Conservation (phyloP, 805 yeast species). For the Sugiyamaella chiloensis region DNA sequence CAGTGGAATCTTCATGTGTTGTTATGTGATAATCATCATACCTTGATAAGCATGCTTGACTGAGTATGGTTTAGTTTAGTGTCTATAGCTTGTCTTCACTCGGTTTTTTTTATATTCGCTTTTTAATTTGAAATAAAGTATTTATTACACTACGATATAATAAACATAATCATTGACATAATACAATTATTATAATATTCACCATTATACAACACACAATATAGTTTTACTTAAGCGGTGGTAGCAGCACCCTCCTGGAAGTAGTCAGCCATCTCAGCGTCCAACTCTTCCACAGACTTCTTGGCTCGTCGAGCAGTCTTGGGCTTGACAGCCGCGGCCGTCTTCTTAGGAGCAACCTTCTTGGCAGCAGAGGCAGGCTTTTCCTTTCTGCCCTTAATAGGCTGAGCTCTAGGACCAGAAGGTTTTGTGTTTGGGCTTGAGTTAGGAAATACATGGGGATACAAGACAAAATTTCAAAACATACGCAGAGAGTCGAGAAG, state of each 20-base stretch:
- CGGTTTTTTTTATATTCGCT: too few relatives aligned
- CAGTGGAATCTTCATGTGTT: conserved; percentile 6
- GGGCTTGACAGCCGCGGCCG: conserved; percentile 20
- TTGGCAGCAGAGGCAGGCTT: conserved; percentile 23
- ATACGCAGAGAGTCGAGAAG: conserved; percentile 65
- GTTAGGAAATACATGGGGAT: too few relatives aligned
- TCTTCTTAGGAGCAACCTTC: conserved; percentile 16
- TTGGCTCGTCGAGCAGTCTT: conserved; percentile 38
- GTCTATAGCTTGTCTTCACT: too few relatives aligned
- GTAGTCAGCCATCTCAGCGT: conserved; percentile 97
- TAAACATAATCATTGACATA: too few relatives aligned
- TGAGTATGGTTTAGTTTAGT: too few relatives aligned
- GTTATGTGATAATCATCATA: conserved; percentile 4
- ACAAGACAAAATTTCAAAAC: neutral
- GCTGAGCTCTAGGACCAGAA: conserved; percentile 12
- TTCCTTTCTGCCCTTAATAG: conserved; percentile 19
- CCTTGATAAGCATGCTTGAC: too few relatives aligned
- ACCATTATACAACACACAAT: neutral
- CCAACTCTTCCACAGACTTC: conserved; percentile 89
- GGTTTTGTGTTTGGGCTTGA: conserved; percentile 10
- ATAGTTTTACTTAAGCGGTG: neutral
- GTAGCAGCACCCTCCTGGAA: conserved; percentile 38
- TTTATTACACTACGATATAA: too few relatives aligned
- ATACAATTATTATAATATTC: neutral
- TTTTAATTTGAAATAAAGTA: too few relatives aligned